Base-by-base conservation (phyloP, 306 rosid genomes). In the Elaeagnus macrophylla region DNA sequence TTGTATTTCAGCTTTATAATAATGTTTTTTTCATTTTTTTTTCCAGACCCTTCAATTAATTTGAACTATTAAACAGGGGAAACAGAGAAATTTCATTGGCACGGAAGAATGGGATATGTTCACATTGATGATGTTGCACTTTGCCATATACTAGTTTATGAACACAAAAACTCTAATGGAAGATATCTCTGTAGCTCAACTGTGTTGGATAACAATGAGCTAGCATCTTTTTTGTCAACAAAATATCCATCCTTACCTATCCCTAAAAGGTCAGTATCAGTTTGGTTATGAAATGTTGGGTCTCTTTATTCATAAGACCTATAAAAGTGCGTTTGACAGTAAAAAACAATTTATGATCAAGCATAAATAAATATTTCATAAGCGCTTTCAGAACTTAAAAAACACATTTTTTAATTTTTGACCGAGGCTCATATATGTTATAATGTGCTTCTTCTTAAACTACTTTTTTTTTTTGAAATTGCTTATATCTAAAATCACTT, bases 91-190 rank as follows among this genome's bases (percentile, higher is more conserved):
- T 85, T 89, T 59, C 62, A 75, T 39, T 48, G 60, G 60, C 89
- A 71, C 67, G 95, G 97, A 75, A 83, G 94, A 42, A 77, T 89
- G 86, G 97, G 95, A 51, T 89, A 85, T 25, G 83, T 83, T 56
- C 85, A 83, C 58, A 81, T 89, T 2, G 93, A 91, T 53, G 97
- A 91, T 73, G 96, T 72, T 54, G 91, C 89, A 1, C 78, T 68
- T 20, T 67, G 74, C 19, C 95, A 80, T 61, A 82, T 91, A 49
- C 78, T 82, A 42, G 73, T 82, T 60, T 91, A 66, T 32, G 87
- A 91, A 69, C 20, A 73, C 5, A 56, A 75, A 62, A 53, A 53
- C 1, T 79, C 87, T 39, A 51, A 51, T n/a, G 96, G 97, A 1
- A 59, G 96, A 64, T 84, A 78, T 62, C 54, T 91, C 57, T 82